A percentile compares a stretch with the other conserved stretches of the same genome.
Evolutionary conservation across 805 yeast genomes (phyloP).

Genomic region (Hanseniaspora hatyaiensis): DNA sequence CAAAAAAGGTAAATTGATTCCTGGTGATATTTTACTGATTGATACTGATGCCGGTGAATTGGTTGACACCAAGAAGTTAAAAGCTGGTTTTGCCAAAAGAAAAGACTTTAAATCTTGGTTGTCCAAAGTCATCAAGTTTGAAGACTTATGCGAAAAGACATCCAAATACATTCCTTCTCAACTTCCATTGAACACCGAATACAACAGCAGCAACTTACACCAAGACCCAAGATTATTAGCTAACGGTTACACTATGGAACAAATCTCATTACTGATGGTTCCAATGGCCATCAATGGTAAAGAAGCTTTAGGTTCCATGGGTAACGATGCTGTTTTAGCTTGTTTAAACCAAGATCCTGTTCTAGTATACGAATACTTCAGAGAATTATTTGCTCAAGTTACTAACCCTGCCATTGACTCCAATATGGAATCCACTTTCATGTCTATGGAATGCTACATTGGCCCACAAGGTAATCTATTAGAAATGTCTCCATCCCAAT

Average conservation of each 20-base stretch:
- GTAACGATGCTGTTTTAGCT: conserved; percentile 92
- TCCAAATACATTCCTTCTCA: conserved; percentile 27
- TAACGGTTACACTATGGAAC: conserved; percentile 91
- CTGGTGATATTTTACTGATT: conserved; percentile 90
- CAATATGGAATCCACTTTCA: conserved; percentile 88
- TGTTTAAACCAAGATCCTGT: conserved; percentile 90
- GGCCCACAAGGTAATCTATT: conserved; percentile 94
- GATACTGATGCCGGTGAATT: conserved; percentile 88
- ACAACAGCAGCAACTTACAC: conserved; percentile 39
- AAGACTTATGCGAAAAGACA: conserved; percentile 55
- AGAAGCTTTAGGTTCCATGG: conserved; percentile 97
- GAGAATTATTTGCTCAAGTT: conserved; percentile 94
- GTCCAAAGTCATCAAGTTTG: conserved; percentile 71
- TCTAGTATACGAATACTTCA: conserved; percentile 81
- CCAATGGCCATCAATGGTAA: conserved; percentile 92
- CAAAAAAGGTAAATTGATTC: conserved; percentile 87
- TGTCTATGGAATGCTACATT: conserved; percentile 92
- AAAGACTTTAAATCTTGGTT: conserved; percentile 92
- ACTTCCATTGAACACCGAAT: conserved; percentile 20
- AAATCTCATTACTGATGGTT: conserved; percentile 64
- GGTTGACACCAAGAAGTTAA: conserved; percentile 86
- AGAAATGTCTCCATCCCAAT: conserved; percentile 85
- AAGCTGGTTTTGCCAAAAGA: conserved; percentile 63
- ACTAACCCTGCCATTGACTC: conserved; percentile 99
- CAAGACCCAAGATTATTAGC: conserved; percentile 75